Conservation (phyloP, 164 flowering plant species). For the Akebia trifoliata region DNA sequence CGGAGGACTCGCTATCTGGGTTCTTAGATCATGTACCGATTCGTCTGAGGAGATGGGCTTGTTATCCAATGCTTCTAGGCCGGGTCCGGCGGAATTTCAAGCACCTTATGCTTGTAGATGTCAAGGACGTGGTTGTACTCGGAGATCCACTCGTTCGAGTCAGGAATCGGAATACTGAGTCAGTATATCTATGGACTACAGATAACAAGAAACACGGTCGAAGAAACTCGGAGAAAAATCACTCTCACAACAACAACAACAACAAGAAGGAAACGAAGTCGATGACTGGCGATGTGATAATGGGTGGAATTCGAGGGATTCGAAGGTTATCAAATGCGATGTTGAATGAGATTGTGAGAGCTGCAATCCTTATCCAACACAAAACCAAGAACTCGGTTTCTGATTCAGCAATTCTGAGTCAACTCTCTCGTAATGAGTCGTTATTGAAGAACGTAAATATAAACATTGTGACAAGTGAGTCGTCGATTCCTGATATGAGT, state of each 20-base stretch:
- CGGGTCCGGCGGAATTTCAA: slow-evolving; percentile 64
- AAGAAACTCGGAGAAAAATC: slow-evolving; percentile 36
- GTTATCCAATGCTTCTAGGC: slow-evolving; percentile 84
- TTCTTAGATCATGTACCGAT: slow-evolving; percentile 64
- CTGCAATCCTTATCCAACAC: slow-evolving; percentile 32
- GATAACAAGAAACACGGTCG: slow-evolving; percentile 12
- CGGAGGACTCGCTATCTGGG: slow-evolving; percentile 75
- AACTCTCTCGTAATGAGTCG: slow-evolving; percentile 46
- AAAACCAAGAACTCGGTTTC: slow-evolving; percentile 46
- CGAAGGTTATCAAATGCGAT: slow-evolving; percentile 51
- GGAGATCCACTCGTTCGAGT: slow-evolving; percentile 61
- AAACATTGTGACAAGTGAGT: slow-evolving; percentile 30
- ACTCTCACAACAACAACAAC: slow-evolving; percentile 3
- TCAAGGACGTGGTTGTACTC: slow-evolving; percentile 33
- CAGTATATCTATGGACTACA: slow-evolving; percentile 26
- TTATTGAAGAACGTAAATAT: slow-evolving; percentile 36
- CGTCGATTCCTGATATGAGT: slow-evolving; percentile 35
- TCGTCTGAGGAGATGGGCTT: slow-evolving; percentile 73
- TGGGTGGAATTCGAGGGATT: slow-evolving; percentile 66
- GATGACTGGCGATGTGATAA: slow-evolving; percentile 35
- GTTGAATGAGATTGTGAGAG: slow-evolving; percentile 61
- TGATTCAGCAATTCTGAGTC: slow-evolving; percentile 58
- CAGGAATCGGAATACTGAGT: slow-evolving; percentile 42
- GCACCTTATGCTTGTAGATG: slow-evolving; percentile 59
- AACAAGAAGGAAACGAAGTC: background rate